Percentiles rank a stretch among this genome's conserved stretches.
These are phyloP conservation scores for Globisporangium abappressorium DNA, from an alignment of 352 stramenopile genomes.

Conservation along the genomic window DNA sequence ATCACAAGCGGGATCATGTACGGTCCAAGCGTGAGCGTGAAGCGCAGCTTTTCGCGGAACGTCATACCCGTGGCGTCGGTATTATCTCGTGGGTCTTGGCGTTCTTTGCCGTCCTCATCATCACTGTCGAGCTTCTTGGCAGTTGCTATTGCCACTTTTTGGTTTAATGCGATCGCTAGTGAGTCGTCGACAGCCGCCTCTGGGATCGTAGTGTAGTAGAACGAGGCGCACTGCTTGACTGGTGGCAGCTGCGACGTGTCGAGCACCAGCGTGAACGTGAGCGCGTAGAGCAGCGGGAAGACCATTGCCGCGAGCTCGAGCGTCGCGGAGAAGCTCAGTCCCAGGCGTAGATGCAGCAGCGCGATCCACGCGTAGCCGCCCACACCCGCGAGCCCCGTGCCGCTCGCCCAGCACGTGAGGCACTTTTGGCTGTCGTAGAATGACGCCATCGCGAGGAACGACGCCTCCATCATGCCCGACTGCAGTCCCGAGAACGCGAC, in stretches of 20 bases:
- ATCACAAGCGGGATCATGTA: conserved; percentile 91
- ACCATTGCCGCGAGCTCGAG: conserved; percentile 46
- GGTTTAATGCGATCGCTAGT: not conserved
- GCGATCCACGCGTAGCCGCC: conserved; percentile 90
- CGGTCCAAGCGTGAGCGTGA: conserved; percentile 82
- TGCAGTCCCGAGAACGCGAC: conserved; percentile 86
- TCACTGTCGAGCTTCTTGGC: conserved; percentile 7
- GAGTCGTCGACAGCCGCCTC: conserved; percentile 23
- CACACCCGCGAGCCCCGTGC: conserved; percentile 91
- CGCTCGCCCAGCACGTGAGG: conserved; percentile 91
- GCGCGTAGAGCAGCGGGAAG: conserved; percentile 64
- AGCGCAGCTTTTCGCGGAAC: conserved; percentile 52
- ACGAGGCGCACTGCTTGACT: conserved; percentile 9
- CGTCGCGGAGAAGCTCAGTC: conserved; percentile 63
- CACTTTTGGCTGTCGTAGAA: conserved; percentile 76
- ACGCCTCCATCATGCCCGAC: conserved; percentile 88
- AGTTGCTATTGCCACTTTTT: not conserved
- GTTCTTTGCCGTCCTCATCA: not conserved
- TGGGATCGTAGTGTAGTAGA: conserved; percentile 40
- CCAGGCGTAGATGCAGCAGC: conserved; percentile 61
- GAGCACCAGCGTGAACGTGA: conserved; percentile 63
- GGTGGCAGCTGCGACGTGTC: conserved; percentile 47
- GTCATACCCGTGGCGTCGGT: conserved; percentile 31
- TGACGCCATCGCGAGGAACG: conserved; percentile 84
- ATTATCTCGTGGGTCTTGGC: not conserved